These are phyloP conservation scores for Scheffersomyces lignosus DNA, from an alignment of 805 yeast species.

Conservation along the genomic window DNA sequence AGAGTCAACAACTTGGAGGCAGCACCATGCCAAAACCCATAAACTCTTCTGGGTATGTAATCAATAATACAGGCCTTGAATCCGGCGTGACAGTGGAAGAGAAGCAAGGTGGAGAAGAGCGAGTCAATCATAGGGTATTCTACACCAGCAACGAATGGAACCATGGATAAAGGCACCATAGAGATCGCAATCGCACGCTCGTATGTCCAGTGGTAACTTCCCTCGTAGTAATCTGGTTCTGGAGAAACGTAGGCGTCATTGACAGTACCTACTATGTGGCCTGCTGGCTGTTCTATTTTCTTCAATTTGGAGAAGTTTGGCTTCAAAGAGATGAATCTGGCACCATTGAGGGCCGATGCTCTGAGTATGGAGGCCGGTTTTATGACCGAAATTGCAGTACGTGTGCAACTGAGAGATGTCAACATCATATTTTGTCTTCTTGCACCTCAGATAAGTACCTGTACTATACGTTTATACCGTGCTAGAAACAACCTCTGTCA, in stretches of 20 bases:
- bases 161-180: constrained; percentile 71
- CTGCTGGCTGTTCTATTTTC: constrained; percentile 80
- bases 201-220: constrained; percentile 92
- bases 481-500: too few species aligned
- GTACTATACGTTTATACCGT: too few species aligned
- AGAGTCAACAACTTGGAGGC: constrained; percentile 68
- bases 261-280: constrained; percentile 87
- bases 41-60: constrained; percentile 85
- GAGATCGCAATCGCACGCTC: constrained; percentile 72
- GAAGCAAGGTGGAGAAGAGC: constrained; percentile 58
- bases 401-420: not conserved
- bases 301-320: constrained; percentile 51
- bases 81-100: constrained; percentile 84
- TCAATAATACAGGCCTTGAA: constrained; percentile 90
- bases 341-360: not conserved
- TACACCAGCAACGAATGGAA: constrained; percentile 78
- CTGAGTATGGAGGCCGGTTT: not conserved
- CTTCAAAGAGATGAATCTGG: constrained; percentile 21
- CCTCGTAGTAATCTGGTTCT: constrained; percentile 60
- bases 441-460: too few species aligned
- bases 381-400: not conserved
- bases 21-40: constrained; percentile 69
- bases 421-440: too few species aligned
- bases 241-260: constrained; percentile 85
- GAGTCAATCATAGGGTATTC: constrained; percentile 72